Conservation (phyloP, 192 early-diverging fungal genomes). For the Rhizoclosmatium globosum region DNA sequence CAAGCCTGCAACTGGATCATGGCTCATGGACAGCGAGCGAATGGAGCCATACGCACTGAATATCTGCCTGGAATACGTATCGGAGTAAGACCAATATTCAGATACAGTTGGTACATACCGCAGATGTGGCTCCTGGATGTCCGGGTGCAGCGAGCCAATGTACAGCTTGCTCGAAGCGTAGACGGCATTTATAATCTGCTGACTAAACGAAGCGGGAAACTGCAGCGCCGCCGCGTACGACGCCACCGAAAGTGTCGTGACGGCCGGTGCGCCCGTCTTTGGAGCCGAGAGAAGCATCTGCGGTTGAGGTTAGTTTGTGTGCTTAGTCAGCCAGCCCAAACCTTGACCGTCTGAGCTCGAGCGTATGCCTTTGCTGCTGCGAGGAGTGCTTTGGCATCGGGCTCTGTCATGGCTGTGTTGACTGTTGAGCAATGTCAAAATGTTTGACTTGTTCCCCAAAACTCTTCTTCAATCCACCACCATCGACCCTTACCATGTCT, state of each 20-base stretch:
- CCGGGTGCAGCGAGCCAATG: conserved; percentile 20
- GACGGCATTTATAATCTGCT: conserved; percentile 1
- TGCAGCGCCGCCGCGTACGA: conserved; percentile 20
- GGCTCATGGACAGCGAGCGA: conserved; percentile 78
- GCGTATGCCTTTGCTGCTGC: conserved; percentile 51
- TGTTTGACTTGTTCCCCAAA: too few species aligned
- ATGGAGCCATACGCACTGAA: conserved; percentile 84
- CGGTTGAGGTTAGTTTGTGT: conserved; percentile 5
- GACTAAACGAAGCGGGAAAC: conserved; percentile 23
- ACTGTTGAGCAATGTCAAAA: too few species aligned
- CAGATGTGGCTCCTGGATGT: conserved; percentile 30
- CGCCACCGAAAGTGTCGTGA: conserved; percentile 26
- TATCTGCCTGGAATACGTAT: conserved; percentile 43
- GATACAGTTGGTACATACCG: background rate
- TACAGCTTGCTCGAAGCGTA: conserved; percentile 15
- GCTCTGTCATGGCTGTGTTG: too few species aligned
- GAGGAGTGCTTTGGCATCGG: conserved; percentile 26
- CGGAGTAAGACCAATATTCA: too few species aligned
- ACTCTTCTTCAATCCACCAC: too few species aligned
- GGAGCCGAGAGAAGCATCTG: conserved; percentile 25
- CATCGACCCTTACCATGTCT: background rate
- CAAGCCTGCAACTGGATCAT: conserved; percentile 68
- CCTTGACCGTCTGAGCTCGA: conserved; percentile 42
- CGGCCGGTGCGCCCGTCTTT: background rate
- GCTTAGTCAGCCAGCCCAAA: background rate